Evolutionary conservation across 352 stramenopile genomes (phyloP).

Genomic region (Globisporangium nodosum): DNA sequence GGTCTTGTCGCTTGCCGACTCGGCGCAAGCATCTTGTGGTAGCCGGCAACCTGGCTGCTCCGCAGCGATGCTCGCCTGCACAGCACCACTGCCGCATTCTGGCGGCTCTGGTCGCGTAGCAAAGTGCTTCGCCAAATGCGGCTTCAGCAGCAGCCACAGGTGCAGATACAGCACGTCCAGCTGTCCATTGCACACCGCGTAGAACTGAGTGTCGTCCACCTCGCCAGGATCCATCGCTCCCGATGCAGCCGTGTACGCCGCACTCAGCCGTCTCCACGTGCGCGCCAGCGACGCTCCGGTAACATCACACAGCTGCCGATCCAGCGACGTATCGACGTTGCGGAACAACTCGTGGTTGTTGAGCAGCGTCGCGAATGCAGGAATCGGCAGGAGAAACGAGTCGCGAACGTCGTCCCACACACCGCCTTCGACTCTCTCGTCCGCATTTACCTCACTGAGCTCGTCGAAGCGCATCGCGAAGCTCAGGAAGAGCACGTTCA

Average conservation of each 20-base stretch:
- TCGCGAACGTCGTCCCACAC: slow-evolving; percentile 3
- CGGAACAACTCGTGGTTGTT: slow-evolving; percentile 10
- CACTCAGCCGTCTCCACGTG: slow-evolving; percentile 1
- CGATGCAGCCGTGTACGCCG: slow-evolving; percentile 1
- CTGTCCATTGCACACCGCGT: slow-evolving; percentile 1
- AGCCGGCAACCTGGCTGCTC: too few species aligned
- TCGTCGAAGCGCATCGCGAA: slow-evolving; percentile 4
- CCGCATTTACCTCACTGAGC: neutral
- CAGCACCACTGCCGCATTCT: neutral
- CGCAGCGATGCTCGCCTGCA: too few species aligned
- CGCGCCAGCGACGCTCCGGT: neutral
- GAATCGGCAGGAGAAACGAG: neutral
- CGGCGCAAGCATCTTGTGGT: neutral
- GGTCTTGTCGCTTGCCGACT: neutral
- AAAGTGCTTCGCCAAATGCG: slow-evolving; percentile 4
- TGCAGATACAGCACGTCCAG: slow-evolving; percentile 13
- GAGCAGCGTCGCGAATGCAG: slow-evolving; percentile 7
- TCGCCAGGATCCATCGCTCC: neutral
- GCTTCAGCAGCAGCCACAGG: slow-evolving; percentile 9
- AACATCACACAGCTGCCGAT: neutral
- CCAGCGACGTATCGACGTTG: neutral
- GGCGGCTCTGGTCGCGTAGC: neutral
- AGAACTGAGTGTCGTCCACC: slow-evolving; percentile 2
- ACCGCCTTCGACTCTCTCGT: neutral
- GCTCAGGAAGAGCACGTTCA: slow-evolving; percentile 12